Conservation (phyloP, 345 rosid genomes). For the Populus deltoides region DNA sequence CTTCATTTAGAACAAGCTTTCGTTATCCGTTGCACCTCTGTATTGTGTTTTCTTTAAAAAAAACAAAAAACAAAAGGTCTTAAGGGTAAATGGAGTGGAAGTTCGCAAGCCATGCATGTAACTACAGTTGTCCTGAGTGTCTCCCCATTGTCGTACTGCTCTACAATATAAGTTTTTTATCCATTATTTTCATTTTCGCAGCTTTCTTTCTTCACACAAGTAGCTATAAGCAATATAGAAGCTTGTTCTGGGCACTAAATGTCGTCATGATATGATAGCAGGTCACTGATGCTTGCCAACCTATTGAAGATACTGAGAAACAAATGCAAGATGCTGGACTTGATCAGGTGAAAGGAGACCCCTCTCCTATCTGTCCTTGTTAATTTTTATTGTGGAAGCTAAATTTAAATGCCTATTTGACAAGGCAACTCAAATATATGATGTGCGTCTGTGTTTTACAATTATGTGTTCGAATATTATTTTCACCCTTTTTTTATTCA, state of each 20-base stretch:
- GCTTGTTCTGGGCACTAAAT: background rate
- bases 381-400: background rate
- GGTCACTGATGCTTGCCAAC: conserved; percentile 54
- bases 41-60: no score
- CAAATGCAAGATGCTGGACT: conserved; percentile 45
- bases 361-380: conserved; percentile 47
- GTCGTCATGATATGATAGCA: conserved; percentile 25
- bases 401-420: no score
- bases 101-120: no score
- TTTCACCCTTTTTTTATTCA: no score
- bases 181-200: background rate
- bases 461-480: no score
- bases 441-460: no score
- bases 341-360: conserved; percentile 51
- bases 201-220: background rate
- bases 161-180: background rate
- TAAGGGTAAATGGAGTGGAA: no score
- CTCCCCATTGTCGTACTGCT: background rate
- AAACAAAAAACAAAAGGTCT: no score
- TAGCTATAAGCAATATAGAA: no score
- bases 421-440: no score
- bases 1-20: background rate
- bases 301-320: conserved; percentile 59
- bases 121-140: no score
- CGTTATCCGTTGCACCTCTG: background rate